Percentiles rank a stretch among this genome's conserved stretches.
phyloP scores from a whole-genome alignment of 1,284 basidiomycete genomes.

The Coriolopsis trogii region DNA sequence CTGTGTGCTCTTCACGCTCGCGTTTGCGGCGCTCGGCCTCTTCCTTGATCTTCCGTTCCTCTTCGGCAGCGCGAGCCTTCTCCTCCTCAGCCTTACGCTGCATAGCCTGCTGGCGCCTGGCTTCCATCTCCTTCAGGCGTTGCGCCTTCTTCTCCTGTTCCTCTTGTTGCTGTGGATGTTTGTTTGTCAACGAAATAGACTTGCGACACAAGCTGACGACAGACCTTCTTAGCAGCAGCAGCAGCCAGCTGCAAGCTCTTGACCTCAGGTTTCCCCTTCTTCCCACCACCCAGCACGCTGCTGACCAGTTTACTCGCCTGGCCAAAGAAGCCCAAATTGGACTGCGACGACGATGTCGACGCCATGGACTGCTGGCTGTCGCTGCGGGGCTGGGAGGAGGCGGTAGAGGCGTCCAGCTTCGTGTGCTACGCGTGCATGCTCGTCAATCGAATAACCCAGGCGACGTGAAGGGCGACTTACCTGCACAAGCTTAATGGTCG shows the following conservation, averaged over 20 bases:
- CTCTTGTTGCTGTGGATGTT: conserved; percentile 73
- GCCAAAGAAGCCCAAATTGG: conserved; percentile 62
- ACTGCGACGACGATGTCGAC: conserved; percentile 58
- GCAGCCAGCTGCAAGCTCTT: conserved; percentile 86
- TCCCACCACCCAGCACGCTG: conserved; percentile 64
- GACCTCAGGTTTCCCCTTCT: conserved; percentile 72
- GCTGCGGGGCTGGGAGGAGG: conserved; percentile 31
- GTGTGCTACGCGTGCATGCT: conserved; percentile 1
- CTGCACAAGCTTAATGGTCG: conserved; percentile 45
- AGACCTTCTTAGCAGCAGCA: conserved; percentile 82
- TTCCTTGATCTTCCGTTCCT: conserved; percentile 71
- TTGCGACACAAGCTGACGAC: conserved; percentile 8
- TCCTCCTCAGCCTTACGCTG: conserved; percentile 83
- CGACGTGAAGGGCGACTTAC: conserved; percentile 37
- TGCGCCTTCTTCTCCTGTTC: conserved; percentile 79
- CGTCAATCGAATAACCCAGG: neutral
- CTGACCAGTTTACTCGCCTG: conserved; percentile 68
- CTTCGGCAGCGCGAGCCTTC: conserved; percentile 60
- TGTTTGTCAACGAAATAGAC: neutral
- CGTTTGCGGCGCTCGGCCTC: conserved; percentile 72
- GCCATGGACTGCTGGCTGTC: conserved; percentile 57
- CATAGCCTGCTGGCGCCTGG: conserved; percentile 67
- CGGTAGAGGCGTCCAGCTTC: conserved; percentile 19
- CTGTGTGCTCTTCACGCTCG: conserved; percentile 74
- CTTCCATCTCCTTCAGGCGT: conserved; percentile 79